Base-by-base conservation (phyloP, 768 basidiomycete species). In the Lenzites betulinus region DNA sequence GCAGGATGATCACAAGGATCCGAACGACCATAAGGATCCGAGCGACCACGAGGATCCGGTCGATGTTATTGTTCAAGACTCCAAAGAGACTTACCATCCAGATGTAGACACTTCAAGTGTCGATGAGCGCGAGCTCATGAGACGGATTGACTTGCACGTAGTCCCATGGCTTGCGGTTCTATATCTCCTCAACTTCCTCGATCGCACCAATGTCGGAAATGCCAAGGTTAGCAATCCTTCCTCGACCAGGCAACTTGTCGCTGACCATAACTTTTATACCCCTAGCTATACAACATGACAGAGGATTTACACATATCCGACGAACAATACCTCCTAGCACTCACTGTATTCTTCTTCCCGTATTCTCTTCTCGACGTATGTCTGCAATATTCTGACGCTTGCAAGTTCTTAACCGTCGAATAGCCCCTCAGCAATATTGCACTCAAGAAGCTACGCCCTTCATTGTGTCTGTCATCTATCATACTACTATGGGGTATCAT, bases 261-360 rank as follows among this genome's bases (percentile, higher is more conserved):
- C n/a, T 25, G 26, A 8, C 30, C 4, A 11, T 20, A 20, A 1
- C 20, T 20, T 22, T 8, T 7, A 3, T 16, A n/a, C 41, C 12
- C n/a, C 9, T 62, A 88, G 87, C 67, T 90, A 42, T 89, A 89
- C 60, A 70, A 79, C 55, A 74, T 90, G 59, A 82, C 81, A 61
- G 64, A 62, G 12, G 84, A 88, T 65, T 73, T 89, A 43, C 74
- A 82, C 35, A 83, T 89, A 26, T 79, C 78, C 4, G 83, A 89
- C 66, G 80, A 75, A 44, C 87, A 88, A 67, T 89, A 89, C 68
- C 76, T 89, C 28, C 77, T 87, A 52, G 85, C 86, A 6, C 75
- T 89, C 52, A 88, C 86, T 4, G 79, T 89, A 6, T 92, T 92
- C 77, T 92, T 90, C 75, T 86, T 90, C 57, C 85, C 86, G 9